Evolutionary conservation across 163 green algal species (phyloP), one percentile per base, ranked within the genome.

Genomic region (Picocystis sp.): DNA sequence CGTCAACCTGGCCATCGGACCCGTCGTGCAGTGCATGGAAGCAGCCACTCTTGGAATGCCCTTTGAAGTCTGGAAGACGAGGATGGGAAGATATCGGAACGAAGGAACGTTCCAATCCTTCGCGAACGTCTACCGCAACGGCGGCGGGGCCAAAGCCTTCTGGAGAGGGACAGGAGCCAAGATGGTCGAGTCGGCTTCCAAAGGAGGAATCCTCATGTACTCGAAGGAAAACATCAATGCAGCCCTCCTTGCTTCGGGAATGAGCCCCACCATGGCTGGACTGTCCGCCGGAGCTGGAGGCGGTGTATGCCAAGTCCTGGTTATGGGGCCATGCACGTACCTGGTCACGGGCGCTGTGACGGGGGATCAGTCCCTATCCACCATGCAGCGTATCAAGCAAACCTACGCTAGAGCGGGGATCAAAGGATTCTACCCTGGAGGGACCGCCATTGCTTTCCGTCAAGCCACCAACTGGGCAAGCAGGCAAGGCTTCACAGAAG

Each of bases 51-150:
- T 72, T 0, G 65, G 65, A 11, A 74, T 74, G 65, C 65, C 65
- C 9, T 67, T 74, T 48, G 65, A 74, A 47, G 57, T 65, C 11
- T 74, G 65, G 65, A 74, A 74, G 41, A 74, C 65, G 3, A 45
- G 63, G 17, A 67, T 74, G 65, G 65, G 61, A 10, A 21, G 65
- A 9, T 58, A 60, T 45, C 42, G 65, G 2, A 48, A 45, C 24
- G 60, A 67, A 33, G 45, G 17, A 19, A 74, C 65, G 2, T 11
- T 64, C 11, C 48, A 57, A 19, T 50, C 60, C 2, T 62, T 74
- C 11, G 2, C 12, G 15, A 63, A 66, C 22, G 55, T 74, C 15
- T 74, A 74, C 53, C 34, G 38, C 12, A 43, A 17, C 19, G 2
- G 60, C n/a, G 57, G 57, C 21, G 65, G 65, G 22, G 13, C 64